A percentile compares a stretch with the other conserved stretches of the same genome.
These are phyloP conservation scores for Zygosaccharomyces lentus DNA, from an alignment of 805 yeast genomes.

Conservation along the genomic window DNA sequence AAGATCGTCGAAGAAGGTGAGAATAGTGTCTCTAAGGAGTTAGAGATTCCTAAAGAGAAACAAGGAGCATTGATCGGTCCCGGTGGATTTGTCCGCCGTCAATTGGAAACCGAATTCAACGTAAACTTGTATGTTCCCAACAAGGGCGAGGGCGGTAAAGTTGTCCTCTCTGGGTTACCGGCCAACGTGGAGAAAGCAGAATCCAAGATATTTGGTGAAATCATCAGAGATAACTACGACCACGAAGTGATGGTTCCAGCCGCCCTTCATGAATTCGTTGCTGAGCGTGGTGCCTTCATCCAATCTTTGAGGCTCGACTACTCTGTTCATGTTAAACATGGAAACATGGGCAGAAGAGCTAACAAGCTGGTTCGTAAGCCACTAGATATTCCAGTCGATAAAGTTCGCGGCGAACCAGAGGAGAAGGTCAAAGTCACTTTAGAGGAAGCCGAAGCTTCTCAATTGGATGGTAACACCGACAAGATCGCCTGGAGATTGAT, in stretches of 20 bases:
- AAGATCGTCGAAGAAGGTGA: conserved; percentile 62
- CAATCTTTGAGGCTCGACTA: conserved; percentile 50
- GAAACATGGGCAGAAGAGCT: conserved; percentile 47
- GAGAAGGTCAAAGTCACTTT: conserved; percentile 47
- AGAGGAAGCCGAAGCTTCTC: conserved; percentile 34
- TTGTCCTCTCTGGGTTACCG: conserved; percentile 61
- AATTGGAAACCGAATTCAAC: conserved; percentile 62
- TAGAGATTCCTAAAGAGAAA: conserved; percentile 63
- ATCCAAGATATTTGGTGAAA: conserved; percentile 48
- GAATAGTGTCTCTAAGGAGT: conserved; percentile 47
- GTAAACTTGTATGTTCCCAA: conserved; percentile 67
- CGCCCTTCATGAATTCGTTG: conserved; percentile 52
- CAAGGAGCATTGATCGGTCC: conserved; percentile 79
- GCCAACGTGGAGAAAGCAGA: conserved; percentile 62
- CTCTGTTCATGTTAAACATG: conserved; percentile 58
- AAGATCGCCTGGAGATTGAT: conserved; percentile 64
- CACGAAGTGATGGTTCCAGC: conserved; percentile 55
- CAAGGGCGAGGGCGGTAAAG: conserved; percentile 43
- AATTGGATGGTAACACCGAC: conserved; percentile 26
- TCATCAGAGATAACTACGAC: conserved; percentile 56
- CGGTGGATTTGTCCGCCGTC: conserved; percentile 68
- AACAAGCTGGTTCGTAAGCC: conserved; percentile 43
- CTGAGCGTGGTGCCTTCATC: conserved; percentile 62
- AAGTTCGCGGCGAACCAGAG: conserved; percentile 40
- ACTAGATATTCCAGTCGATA: conserved; percentile 46